Percentiles rank a stretch among this genome's conserved stretches.
Evolutionary conservation across 257 asterid genomes (phyloP).

Genomic region (Lithospermum erythrorhizon): DNA sequence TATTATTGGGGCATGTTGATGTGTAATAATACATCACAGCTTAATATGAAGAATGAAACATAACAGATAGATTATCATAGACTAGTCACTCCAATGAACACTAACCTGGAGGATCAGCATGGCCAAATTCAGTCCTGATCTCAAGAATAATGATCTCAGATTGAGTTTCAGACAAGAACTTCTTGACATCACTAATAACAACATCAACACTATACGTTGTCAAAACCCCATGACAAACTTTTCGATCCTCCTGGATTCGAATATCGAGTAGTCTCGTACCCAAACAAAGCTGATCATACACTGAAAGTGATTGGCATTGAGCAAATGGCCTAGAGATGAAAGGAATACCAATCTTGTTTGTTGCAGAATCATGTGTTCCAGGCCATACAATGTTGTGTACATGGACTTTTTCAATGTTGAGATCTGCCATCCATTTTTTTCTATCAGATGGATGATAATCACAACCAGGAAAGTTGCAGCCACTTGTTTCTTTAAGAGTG

Average conservation of each 20-base stretch:
- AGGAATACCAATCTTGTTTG: slow-evolving; percentile 68
- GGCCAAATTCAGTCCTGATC: slow-evolving; percentile 83
- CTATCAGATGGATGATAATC: slow-evolving; percentile 51
- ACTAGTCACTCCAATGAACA: too few species aligned
- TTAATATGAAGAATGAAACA: too few species aligned
- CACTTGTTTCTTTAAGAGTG: slow-evolving; percentile 31
- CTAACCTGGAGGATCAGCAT: slow-evolving; percentile 70
- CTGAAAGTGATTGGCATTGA: slow-evolving; percentile 63
- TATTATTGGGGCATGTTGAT: too few species aligned
- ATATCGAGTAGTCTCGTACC: slow-evolving; percentile 68
- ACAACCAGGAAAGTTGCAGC: slow-evolving; percentile 47
- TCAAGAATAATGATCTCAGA: slow-evolving; percentile 72
- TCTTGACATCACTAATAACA: slow-evolving; percentile 51
- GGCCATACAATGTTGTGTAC: slow-evolving; percentile 83
- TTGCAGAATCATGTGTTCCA: slow-evolving; percentile 92
- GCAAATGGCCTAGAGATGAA: slow-evolving; percentile 68
- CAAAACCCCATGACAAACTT: slow-evolving; percentile 75
- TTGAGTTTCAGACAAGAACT: slow-evolving; percentile 48
- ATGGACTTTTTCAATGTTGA: slow-evolving; percentile 32
- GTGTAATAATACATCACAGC: too few species aligned
- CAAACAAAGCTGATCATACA: slow-evolving; percentile 52
- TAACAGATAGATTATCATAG: too few species aligned
- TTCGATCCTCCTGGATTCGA: slow-evolving; percentile 64
- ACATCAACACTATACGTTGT: slow-evolving; percentile 44
- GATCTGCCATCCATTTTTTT: slow-evolving; percentile 65